A percentile compares a stretch with the other conserved stretches of the same genome.
Conservation (phyloP, 2,329 filamentous ascomycete species). For the Chalaropsis thielavioides region DNA sequence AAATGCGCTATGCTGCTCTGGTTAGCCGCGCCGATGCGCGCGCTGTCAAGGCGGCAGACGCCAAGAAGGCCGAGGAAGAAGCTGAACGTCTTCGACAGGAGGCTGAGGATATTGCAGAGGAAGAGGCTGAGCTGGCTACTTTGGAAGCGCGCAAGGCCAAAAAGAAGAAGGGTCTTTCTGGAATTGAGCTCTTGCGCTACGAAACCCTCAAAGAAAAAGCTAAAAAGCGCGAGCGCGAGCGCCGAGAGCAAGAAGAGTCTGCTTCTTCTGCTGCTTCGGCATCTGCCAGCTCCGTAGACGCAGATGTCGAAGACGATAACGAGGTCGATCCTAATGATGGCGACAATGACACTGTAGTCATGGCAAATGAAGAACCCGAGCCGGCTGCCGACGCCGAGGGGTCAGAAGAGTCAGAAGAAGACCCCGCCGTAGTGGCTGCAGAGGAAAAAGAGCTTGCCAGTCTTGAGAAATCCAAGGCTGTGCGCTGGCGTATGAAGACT, state of each 20-base stretch:
- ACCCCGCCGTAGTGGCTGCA: slow-evolving; percentile 9
- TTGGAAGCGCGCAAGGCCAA: slow-evolving; percentile 10
- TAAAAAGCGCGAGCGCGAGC: slow-evolving; percentile 8
- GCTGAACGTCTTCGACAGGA: slow-evolving; percentile 8
- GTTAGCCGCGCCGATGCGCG: slow-evolving; percentile 8
- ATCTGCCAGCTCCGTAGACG: slow-evolving; percentile 8
- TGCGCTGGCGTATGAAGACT: slow-evolving; percentile 5
- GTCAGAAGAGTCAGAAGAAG: slow-evolving; percentile 15
- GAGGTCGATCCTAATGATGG: slow-evolving; percentile 13
- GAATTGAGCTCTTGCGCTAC: slow-evolving; percentile 6
- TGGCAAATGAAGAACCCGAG: slow-evolving; percentile 14
- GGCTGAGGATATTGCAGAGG: slow-evolving; percentile 5
- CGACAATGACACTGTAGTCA: slow-evolving; percentile 16
- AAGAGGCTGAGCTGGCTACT: slow-evolving; percentile 8
- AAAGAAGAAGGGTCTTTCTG: slow-evolving; percentile 4
- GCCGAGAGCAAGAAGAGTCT: slow-evolving; percentile 11
- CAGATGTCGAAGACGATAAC: slow-evolving; percentile 11
- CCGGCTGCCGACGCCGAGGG: neutral
- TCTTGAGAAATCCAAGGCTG: slow-evolving; percentile 5
- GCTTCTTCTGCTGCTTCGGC: slow-evolving; percentile 13
- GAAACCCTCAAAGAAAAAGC: slow-evolving; percentile 10
- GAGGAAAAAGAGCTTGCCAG: slow-evolving; percentile 12
- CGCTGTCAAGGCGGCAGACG: slow-evolving; percentile 1
- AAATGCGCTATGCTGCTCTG: slow-evolving; percentile 11
- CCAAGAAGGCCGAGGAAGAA: slow-evolving; percentile 8